These are phyloP conservation scores for Discostella pseudostelligera DNA, from an alignment of 108 stramenopile species.

Conservation along the genomic window DNA sequence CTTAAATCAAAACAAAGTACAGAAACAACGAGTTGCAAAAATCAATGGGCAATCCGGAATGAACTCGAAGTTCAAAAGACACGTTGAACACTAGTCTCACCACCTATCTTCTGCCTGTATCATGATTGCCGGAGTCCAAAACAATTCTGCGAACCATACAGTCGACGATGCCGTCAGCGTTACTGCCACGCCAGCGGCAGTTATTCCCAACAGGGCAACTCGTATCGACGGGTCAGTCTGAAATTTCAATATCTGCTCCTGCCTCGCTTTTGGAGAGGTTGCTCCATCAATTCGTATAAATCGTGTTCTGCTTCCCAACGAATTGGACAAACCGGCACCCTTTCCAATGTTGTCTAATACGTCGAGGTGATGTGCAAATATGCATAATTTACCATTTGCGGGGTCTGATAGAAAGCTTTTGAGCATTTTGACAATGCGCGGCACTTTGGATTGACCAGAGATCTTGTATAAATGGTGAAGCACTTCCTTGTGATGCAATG, in stretches of 20 bases:
- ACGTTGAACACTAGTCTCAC: not conserved
- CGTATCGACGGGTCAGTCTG: constrained; percentile 85
- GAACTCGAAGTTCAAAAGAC: too few relatives aligned
- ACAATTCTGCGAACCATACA: constrained; percentile 97
- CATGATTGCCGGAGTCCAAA: constrained; percentile 96
- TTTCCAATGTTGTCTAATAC: constrained; percentile 83
- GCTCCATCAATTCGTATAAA: constrained; percentile 96
- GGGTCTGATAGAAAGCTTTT: constrained; percentile 72
- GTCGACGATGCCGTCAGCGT: constrained; percentile 97
- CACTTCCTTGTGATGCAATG: constrained; percentile 53
- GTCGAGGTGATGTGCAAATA: constrained; percentile 95
- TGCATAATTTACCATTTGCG: constrained; percentile 87
- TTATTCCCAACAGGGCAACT: constrained; percentile 91
- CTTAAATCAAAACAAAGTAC: constrained; percentile 58
- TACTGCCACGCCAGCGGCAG: constrained; percentile 96
- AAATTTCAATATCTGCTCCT: constrained; percentile 87
- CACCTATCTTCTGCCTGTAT: constrained; percentile 96
- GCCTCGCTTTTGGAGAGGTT: constrained; percentile 83
- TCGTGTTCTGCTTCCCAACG: constrained; percentile 25
- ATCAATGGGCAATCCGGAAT: not conserved
- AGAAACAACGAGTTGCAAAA: not conserved
- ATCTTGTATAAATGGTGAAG: constrained; percentile 83
- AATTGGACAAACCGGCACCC: constrained; percentile 50
- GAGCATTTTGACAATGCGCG: constrained; percentile 62
- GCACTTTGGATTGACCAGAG: constrained; percentile 85